Conservation (phyloP, 495 filamentous ascomycete species). For the Hypoxylon perforatum region DNA sequence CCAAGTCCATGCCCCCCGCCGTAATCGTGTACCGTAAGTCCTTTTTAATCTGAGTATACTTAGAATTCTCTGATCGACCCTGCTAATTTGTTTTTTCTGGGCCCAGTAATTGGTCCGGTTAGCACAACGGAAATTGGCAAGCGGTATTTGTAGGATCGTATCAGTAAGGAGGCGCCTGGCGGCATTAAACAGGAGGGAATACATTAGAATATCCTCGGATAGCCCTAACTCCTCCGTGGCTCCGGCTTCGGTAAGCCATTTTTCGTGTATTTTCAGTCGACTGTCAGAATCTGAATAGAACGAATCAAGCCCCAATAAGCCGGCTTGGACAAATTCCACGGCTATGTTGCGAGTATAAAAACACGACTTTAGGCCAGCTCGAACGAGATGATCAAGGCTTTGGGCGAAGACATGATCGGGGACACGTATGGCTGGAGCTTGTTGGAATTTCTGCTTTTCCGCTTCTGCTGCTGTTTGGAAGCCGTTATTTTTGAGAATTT, state of each 20-base stretch:
- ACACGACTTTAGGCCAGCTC: slow-evolving; percentile 10
- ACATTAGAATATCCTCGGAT: background rate
- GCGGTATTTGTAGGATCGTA: slow-evolving; percentile 5
- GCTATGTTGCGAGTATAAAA: background rate
- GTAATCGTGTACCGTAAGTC: background rate
- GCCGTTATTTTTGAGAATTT: slow-evolving; percentile 14
- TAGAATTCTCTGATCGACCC: slow-evolving; percentile 7
- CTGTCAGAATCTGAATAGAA: slow-evolving; percentile 9
- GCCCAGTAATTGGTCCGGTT: background rate
- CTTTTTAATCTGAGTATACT: background rate
- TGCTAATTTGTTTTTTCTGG: background rate
- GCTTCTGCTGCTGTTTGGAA: slow-evolving; percentile 33
- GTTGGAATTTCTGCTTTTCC: slow-evolving; percentile 11
- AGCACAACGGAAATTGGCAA: background rate
- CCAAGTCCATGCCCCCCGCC: background rate
- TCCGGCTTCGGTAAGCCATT: slow-evolving; percentile 24
- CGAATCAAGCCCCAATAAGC: slow-evolving; percentile 7
- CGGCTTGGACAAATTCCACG: slow-evolving; percentile 10
- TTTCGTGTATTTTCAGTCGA: slow-evolving; percentile 28
- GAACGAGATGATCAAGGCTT: slow-evolving; percentile 1
- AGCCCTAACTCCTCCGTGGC: slow-evolving; percentile 10
- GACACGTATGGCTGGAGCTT: background rate
- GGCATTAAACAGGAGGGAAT: slow-evolving; percentile 4
- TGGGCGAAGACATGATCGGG: background rate
- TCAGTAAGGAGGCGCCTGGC: slow-evolving; percentile 16